Base-by-base conservation (phyloP, 371 early-diverging fungal genomes). In the Mucor velutinosus region DNA sequence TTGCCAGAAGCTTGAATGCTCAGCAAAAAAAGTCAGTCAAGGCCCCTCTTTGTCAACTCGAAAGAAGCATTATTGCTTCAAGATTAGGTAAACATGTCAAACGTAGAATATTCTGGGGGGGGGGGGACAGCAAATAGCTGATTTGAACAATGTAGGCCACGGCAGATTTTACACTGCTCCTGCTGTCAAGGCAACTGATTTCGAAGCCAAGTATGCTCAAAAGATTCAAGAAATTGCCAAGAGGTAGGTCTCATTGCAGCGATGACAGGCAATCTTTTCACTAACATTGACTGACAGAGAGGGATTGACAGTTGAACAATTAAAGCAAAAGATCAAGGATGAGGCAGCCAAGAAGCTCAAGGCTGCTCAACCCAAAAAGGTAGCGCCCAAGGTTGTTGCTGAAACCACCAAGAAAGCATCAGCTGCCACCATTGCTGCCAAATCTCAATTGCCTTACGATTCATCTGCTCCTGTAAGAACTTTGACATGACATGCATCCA, bases 171-270 rank as follows among this genome's bases (percentile, higher is more conserved):
- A 64, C 8, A 68, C 64, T 64, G 62, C 37, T 10, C 49, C 45
- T 17, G 53, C 53, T 23, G 41, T 61, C 30, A 67, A 64, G 27
- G 56, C 69, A 33, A 65, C 81, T 49, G 81, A 90, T 72, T 86
- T 89, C 66, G 88, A 89, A 41, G 76, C 87, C 23, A 94, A 92
- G 77, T 93, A 93, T 80, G 87, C 85, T 12, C 86, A 86, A 17
- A 91, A 92, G 71, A 77, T 93, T 62, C 82, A 85, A 62, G 73
- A 82, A 47, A 83, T 78, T 29, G 93, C 92, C 12, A 78, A 86
- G 55, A 81, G 82, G 88, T 88, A 85, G 60, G 62, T 4, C 15
- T 17, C 17, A 41, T 17, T 4, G 6, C 27, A 35, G 12, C n/a
- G 51, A 29, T 29, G 15, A 55, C 4, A 21, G 14, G 4, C 7